These are phyloP conservation scores for Spinellus fusiger DNA, from an alignment of 192 early-diverging fungal species.

Conservation along the genomic window DNA sequence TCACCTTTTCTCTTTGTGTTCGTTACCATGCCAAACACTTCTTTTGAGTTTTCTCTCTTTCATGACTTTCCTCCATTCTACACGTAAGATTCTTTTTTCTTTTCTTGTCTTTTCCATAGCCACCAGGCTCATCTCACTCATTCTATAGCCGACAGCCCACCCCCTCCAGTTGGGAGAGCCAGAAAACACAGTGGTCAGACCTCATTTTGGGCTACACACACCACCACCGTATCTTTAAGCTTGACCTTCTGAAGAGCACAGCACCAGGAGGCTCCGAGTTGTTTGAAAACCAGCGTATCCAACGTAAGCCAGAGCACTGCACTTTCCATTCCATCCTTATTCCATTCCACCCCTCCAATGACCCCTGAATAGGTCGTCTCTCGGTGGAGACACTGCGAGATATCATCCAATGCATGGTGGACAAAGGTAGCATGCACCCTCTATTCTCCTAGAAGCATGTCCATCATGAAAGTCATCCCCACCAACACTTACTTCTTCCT, in stretches of 20 bases:
- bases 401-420: slow-evolving; percentile 70
- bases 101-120: not conserved
- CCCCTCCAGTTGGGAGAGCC: slow-evolving; percentile 75
- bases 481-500: not conserved
- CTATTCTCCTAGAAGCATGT: not conserved
- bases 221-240: slow-evolving; percentile 51
- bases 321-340: not conserved
- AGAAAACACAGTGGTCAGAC: slow-evolving; percentile 72
- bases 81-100: slow-evolving; percentile 52
- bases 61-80: slow-evolving; percentile 91
- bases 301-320: slow-evolving; percentile 47
- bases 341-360: not conserved
- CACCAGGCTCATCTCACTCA: slow-evolving; percentile 10
- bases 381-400: slow-evolving; percentile 60
- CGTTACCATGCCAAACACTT: not conserved
- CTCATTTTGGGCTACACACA: slow-evolving; percentile 70
- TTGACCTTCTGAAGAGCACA: slow-evolving; percentile 58
- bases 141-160: slow-evolving; percentile 68
- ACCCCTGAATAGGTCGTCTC: slow-evolving; percentile 39
- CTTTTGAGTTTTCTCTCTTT: slow-evolving; percentile 75
- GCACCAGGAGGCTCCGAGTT: slow-evolving; percentile 37
- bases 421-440: slow-evolving; percentile 57
- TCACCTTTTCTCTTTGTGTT: not conserved
- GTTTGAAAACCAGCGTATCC: slow-evolving; percentile 67
- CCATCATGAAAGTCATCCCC: not conserved